Evolutionary conservation across 257 asterid species (phyloP), one percentile per base, ranked within the genome.

Genomic region (Gardenia jasminoides): DNA sequence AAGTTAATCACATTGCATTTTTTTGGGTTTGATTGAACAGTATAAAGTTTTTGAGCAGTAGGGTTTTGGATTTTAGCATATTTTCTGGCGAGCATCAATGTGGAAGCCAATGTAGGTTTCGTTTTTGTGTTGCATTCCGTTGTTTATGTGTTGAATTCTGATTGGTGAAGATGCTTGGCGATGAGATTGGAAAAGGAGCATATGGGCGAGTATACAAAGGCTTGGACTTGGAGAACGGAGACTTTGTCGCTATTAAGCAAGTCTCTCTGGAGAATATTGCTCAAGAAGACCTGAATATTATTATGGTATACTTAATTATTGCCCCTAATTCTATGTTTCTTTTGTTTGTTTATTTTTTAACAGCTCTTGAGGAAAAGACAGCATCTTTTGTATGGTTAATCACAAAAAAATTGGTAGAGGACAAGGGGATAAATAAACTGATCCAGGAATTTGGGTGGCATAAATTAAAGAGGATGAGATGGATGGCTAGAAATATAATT

Each of bases 141-240:
- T 70, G 46, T 26, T 70, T 70, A 22, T 9, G 16, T 83, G 67
- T 28, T 47, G 22, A 24, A 19, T 43, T 62, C 26, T 26, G 52
- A 33, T n/a, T 69, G 54, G 67, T 81, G 74, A 70, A 83, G 99
- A 95, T 95, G 93, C 96, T 93, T 75, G 99, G 99, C 67, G 99
- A 95, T 86, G 99, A 95, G 86, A 95, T 95, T 70, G 99, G 99
- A 44, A 95, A 95, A 89, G 99, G 99, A 73, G 99, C 99, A 31
- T 93, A 93, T 80, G 99, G 99, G 76, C 93, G 97, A 86, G 99
- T 95, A 69, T 95, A 95, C 89, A 95, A 95, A 88, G 99, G 97
- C 70, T 81, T 95, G 91, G 99, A 95, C 89, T 89, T 93, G 89
- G 97, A 93, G 82, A 93, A 93, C 87, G 99, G 98, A 66, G 99